These are phyloP conservation scores for Fraxinus paxiana DNA, from an alignment of 305 asterid genomes.

Conservation along the genomic window DNA sequence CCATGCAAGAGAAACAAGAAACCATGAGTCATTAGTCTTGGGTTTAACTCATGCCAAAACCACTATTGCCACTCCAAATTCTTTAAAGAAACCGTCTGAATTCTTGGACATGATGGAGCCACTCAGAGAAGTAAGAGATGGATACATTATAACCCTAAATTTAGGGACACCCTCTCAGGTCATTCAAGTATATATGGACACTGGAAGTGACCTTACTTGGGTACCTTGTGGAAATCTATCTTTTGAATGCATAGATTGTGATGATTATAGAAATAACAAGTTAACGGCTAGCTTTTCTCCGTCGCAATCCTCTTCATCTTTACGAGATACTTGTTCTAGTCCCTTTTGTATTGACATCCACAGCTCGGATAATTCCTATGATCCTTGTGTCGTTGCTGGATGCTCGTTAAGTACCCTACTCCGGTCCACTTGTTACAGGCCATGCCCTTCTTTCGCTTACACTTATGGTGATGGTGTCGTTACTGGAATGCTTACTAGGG, in stretches of 20 bases:
- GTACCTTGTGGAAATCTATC: slow-evolving; percentile 62
- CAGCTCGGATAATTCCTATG: slow-evolving; percentile 49
- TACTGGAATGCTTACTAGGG: slow-evolving; percentile 54
- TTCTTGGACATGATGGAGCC: slow-evolving; percentile 43
- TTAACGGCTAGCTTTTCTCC: slow-evolving; percentile 44
- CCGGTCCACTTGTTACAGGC: slow-evolving; percentile 47
- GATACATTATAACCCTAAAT: slow-evolving; percentile 56
- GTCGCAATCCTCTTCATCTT: slow-evolving; percentile 43
- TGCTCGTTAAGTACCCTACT: slow-evolving; percentile 54
- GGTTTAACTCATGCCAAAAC: slow-evolving; percentile 40
- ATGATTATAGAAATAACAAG: slow-evolving; percentile 34
- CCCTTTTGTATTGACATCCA: slow-evolving; percentile 45
- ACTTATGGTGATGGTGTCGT: slow-evolving; percentile 62
- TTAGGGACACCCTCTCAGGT: slow-evolving; percentile 56
- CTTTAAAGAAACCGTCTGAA: slow-evolving; percentile 23
- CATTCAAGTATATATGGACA: slow-evolving; percentile 46
- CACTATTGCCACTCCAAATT: slow-evolving; percentile 35
- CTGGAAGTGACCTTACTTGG: slow-evolving; percentile 57
- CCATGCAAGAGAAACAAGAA: slow-evolving; percentile 33
- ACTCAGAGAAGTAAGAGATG: slow-evolving; percentile 53
- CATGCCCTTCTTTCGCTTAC: slow-evolving; percentile 77
- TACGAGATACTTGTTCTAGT: slow-evolving; percentile 53
- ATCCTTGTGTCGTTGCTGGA: slow-evolving; percentile 55
- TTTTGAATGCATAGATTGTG: slow-evolving; percentile 64
- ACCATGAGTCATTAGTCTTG: slow-evolving; percentile 36